phyloP scores from a whole-genome alignment of 495 filamentous ascomycete genomes.

The Penicillium steckii region DNA sequence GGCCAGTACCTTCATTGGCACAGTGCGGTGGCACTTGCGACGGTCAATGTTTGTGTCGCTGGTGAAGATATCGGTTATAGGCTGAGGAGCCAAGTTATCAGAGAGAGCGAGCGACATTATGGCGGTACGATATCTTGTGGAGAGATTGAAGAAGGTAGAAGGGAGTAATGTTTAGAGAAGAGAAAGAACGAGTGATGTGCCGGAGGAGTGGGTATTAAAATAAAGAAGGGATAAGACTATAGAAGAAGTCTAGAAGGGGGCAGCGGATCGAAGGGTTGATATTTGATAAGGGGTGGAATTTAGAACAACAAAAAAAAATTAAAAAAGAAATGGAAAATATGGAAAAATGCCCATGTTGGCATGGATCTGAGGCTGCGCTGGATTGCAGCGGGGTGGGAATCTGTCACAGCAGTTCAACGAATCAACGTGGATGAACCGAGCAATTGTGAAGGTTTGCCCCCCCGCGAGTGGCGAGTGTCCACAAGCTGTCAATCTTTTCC shows the following conservation, averaged over 20 bases:
- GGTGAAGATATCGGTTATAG: slow-evolving; percentile 48
- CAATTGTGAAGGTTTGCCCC: slow-evolving; percentile 6
- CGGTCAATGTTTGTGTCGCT: slow-evolving; percentile 61
- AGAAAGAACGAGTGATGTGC: neutral
- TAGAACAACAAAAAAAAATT: neutral
- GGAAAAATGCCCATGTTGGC: slow-evolving; percentile 11
- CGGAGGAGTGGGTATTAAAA: slow-evolving; percentile 10
- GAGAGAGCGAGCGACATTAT: slow-evolving; percentile 45
- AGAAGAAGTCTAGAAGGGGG: slow-evolving; percentile 32
- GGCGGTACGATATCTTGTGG: no score
- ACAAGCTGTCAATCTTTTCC: slow-evolving; percentile 18
- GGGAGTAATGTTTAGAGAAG: slow-evolving; percentile 1
- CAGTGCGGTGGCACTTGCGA: slow-evolving; percentile 59
- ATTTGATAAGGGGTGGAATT: slow-evolving; percentile 16
- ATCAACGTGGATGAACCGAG: slow-evolving; percentile 17
- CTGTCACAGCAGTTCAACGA: slow-evolving; percentile 18
- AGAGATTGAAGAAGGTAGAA: slow-evolving; percentile 1
- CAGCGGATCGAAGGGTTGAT: slow-evolving; percentile 8
- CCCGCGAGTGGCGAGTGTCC: slow-evolving; percentile 28
- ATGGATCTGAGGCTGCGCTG: slow-evolving; percentile 13
- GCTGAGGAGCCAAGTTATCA: slow-evolving; percentile 46
- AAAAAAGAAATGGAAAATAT: slow-evolving; percentile 8
- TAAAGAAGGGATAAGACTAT: slow-evolving; percentile 28
- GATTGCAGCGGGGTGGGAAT: slow-evolving; percentile 11
- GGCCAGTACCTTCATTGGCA: slow-evolving; percentile 65